Percentiles rank a stretch among this genome's conserved stretches.
Conservation (phyloP, 2,329 filamentous ascomycete species). For the Beauveria caledonica region DNA sequence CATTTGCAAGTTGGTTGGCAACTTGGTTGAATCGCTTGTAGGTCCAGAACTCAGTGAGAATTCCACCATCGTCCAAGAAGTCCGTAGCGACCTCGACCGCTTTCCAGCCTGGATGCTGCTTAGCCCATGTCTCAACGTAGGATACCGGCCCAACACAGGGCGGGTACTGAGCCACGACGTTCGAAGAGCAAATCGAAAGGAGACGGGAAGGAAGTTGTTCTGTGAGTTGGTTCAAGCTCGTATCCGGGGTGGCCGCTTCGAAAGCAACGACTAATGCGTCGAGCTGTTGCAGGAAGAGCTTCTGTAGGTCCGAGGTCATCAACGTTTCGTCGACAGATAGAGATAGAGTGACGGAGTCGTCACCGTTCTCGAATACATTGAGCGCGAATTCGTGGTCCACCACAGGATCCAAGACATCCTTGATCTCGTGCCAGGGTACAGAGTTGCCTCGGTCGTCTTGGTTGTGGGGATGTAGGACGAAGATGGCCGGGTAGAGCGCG, state of each 20-base stretch:
- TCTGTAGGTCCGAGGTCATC: neutral
- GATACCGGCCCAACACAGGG: neutral
- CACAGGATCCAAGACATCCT: neutral
- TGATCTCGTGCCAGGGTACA: neutral
- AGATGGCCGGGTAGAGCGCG: neutral
- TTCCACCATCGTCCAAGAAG: neutral
- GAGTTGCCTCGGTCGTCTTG: neutral
- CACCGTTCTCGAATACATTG: neutral
- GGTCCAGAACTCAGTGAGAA: neutral
- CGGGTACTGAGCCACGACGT: neutral
- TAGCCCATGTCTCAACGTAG: neutral
- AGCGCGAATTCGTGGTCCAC: neutral
- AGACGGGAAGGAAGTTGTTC: neutral
- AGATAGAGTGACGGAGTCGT: neutral
- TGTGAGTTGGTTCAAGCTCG: neutral
- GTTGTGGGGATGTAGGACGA: slow-evolving; percentile 1
- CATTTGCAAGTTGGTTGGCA: neutral
- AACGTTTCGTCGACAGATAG: neutral
- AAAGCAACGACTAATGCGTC: neutral
- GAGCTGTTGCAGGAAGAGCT: neutral
- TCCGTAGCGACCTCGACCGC: neutral
- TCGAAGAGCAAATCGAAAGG: neutral
- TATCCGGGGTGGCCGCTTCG: neutral
- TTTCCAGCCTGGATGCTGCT: neutral
- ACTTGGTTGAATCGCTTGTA: neutral